These are phyloP conservation scores for Dactylellina haptotyla DNA, from an alignment of 2,329 filamentous ascomycete species.

Conservation along the genomic window DNA sequence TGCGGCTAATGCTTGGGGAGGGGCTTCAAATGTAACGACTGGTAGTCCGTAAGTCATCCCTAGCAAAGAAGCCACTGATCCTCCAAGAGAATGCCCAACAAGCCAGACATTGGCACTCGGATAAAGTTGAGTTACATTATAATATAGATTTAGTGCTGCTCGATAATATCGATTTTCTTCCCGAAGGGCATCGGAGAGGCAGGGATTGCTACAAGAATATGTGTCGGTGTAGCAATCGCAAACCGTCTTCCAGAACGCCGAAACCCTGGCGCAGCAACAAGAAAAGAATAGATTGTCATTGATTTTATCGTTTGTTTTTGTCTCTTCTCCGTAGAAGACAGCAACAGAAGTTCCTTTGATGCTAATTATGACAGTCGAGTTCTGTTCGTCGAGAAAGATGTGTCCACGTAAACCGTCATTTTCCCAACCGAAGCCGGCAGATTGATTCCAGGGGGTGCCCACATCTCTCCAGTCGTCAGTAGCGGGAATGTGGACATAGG, in stretches of 20 bases:
- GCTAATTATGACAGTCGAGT: slow-evolving; percentile 88
- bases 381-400: slow-evolving; percentile 85
- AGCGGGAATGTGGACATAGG: slow-evolving; percentile 79
- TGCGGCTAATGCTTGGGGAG: slow-evolving; percentile 88
- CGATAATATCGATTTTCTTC: slow-evolving; percentile 92
- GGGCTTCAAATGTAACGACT: slow-evolving; percentile 90
- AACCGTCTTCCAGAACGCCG: slow-evolving; percentile 77
- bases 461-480: slow-evolving; percentile 86
- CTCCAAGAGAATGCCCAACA: slow-evolving; percentile 90
- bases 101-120: slow-evolving; percentile 83
- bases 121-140: slow-evolving; percentile 90
- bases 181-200: slow-evolving; percentile 77
- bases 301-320: slow-evolving; percentile 95
- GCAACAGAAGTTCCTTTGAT: slow-evolving; percentile 91
- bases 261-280: slow-evolving; percentile 82
- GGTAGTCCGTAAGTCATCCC: slow-evolving; percentile 91
- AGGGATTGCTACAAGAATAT: slow-evolving; percentile 92
- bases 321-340: slow-evolving; percentile 95
- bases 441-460: slow-evolving; percentile 81
- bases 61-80: slow-evolving; percentile 85
- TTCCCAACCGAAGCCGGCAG: slow-evolving; percentile 91
- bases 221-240: slow-evolving; percentile 90
- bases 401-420: slow-evolving; percentile 88
- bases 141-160: slow-evolving; percentile 86
- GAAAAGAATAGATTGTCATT: slow-evolving; percentile 99